Evolutionary conservation across 108 stramenopile species (phyloP), one percentile per base, ranked within the genome.

Genomic region (Nitzschia inconspicua): DNA sequence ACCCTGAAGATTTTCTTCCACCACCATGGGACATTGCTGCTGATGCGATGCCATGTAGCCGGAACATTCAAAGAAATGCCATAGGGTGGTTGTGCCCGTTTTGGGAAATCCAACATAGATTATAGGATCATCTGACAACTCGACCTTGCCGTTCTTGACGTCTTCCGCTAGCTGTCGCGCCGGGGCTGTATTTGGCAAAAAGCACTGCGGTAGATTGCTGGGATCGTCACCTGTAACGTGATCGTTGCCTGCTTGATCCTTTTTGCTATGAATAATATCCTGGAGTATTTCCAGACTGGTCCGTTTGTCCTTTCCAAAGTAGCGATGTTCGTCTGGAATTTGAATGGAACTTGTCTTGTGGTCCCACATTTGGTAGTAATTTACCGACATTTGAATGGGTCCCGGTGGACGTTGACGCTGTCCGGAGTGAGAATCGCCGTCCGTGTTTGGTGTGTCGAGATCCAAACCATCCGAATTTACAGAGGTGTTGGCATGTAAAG

Each of bases 101-200:
- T 63, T 63, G 20, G 61, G 61, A 49, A 63, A 52, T 22, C 61
- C 61, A 10, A 63, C 26, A 42, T 63, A 52, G 18, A 63, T 35
- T 9, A 52, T 34, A 4, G 61, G 61, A n/a, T n/a, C n/a, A n/a
- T n/a, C n/a, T n/a, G n/a, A n/a, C 7, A 39, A 41, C 11, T 18
- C 0, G 14, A 39, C 13, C 10, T 52, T 52, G 10, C n/a, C n/a
- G 18, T 47, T 47, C 0, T 39, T 11, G 14, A 39, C 14, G 11
- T 39, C 37, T 14, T 39, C 1, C 11, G 37, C 37, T 14, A 39
- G 37, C n/a, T 39, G 14, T 14, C 37, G 37, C 1, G 37, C n/a
- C 37, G 37, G 14, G 11, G n/a, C n/a, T 39, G 11, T 39, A 39
- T 39, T 39, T 39, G 37, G 37, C 11, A 39, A 14, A 14, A 39